Percentiles rank a stretch among this genome's conserved stretches.
Conservation (phyloP, 306 rosid genomes). For the Trichosanthes truncata region DNA sequence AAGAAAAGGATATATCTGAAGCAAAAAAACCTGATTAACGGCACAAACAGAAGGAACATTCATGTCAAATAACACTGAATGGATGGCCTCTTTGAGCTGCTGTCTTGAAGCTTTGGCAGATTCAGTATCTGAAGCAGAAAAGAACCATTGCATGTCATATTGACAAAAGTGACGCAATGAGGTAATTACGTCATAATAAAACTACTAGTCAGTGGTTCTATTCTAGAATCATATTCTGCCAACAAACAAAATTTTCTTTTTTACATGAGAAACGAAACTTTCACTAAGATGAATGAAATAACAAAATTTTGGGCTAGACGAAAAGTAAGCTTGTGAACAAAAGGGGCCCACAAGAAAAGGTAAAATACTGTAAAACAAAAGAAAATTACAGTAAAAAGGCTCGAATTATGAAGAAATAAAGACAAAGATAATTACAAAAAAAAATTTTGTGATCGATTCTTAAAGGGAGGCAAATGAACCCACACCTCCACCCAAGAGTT, state of each 20-base stretch:
- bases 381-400: background rate
- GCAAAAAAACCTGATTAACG: constrained; percentile 59
- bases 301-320: background rate
- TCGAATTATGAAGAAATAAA: too few species aligned
- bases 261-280: too few species aligned
- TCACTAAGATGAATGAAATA: too few species aligned
- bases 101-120: constrained; percentile 67
- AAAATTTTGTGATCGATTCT: background rate
- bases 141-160: constrained; percentile 3
- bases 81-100: constrained; percentile 79
- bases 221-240: background rate
- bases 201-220: background rate
- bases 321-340: too few species aligned
- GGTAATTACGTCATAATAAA: background rate
- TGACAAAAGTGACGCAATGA: background rate
- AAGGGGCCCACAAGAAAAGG: too few species aligned
- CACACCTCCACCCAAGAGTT: background rate
- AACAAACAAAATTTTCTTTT: background rate
- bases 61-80: constrained; percentile 62
- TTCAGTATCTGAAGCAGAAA: constrained; percentile 58
- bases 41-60: constrained; percentile 88
- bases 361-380: too few species aligned
- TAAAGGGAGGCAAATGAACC: background rate
- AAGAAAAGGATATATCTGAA: background rate
- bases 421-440: background rate